Evolutionary conservation across 768 basidiomycete genomes (phyloP), one percentile per base, ranked within the genome.

Genomic region (Leccinum pellstonianum): DNA sequence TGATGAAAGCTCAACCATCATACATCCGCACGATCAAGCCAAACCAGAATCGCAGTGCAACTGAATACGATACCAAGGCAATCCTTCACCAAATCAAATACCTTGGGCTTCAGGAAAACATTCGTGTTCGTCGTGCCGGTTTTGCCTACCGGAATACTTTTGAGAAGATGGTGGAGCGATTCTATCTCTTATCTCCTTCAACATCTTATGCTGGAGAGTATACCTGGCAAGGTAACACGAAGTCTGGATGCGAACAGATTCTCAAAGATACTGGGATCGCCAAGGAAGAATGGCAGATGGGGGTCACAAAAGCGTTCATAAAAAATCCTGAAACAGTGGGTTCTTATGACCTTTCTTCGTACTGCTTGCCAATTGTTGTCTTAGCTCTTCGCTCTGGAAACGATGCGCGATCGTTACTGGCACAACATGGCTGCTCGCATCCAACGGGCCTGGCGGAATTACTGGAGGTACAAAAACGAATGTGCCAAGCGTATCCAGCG

Each of bases 21-120:
- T 99, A 99, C 75, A 99, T 99, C 64, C 92, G 97, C 57, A 99
- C 97, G 4, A 98, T 99, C 79, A 99, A 99, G 76, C 93, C 97
- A 12, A 99, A 99, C 72, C 91, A 97, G 79, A 96, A 99, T 71
- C 88, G 95, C 50, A 95, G 93, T 64, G 73, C 87, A 11, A 83
- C 86, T 10, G 97, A 99, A 76, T 98, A 96, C 71, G 95, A 99
- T 68, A 80, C 81, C 48, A 98, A 98, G 73, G 95, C 94, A 12
- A 91, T 99, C 60, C 80, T 99, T 47, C 97, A 99, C 77, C 97
- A 99, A 76, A 94, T 99, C 80, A 98, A 99, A 74, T 99, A 99
- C 73, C 88, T 99, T 46, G 97, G 97, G 70, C 77, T 99, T 57
- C 94, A 99, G 73, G 97, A 99, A 75, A 99, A 99, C 70, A 98